Evolutionary conservation across 2,329 filamentous ascomycete species (phyloP).

Genomic region (Hypomyces rosellus): DNA sequence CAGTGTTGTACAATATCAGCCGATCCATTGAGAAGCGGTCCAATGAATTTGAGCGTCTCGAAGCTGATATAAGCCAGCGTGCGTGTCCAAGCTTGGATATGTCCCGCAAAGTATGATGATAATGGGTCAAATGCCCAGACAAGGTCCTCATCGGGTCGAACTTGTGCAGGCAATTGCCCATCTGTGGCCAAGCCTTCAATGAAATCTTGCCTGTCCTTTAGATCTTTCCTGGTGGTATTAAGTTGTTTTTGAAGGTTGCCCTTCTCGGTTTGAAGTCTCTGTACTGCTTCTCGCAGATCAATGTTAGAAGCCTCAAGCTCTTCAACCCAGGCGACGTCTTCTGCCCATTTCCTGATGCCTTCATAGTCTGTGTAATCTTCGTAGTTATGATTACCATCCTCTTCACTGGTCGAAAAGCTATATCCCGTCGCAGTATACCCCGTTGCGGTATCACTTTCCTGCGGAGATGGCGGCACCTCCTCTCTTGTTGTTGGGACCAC

Average conservation of each 20-base stretch:
- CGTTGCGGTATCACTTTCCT: neutral
- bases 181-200: neutral
- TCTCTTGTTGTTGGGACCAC: neutral
- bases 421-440: neutral
- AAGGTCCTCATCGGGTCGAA: neutral
- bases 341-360: neutral
- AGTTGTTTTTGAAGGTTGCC: neutral
- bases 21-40: neutral
- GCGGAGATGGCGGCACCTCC: neutral
- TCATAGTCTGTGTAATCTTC: neutral
- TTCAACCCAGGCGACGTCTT: neutral
- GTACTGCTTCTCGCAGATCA: neutral
- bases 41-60: neutral
- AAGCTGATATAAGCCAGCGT: neutral
- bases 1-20: neutral
- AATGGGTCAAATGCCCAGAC: neutral
- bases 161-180: neutral
- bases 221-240: neutral
- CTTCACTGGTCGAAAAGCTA: neutral
- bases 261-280: neutral
- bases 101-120: neutral
- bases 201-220: neutral
- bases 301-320: neutral
- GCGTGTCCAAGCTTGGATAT: neutral
- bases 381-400: neutral